phyloP scores from a whole-genome alignment of 805 yeast species.

The Starmerella stigmatis region DNA sequence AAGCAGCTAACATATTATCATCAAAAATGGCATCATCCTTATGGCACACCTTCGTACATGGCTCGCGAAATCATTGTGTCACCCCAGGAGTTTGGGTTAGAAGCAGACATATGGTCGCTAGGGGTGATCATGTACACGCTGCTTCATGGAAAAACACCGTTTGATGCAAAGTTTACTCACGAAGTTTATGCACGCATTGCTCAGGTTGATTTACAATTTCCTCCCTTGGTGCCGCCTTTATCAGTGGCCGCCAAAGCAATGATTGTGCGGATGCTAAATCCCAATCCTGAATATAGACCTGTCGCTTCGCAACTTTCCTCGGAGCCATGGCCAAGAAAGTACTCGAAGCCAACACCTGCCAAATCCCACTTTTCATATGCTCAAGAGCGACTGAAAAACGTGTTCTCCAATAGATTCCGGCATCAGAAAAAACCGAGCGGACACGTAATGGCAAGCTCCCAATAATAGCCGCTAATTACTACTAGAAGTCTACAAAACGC shows the following conservation, averaged over 20 bases:
- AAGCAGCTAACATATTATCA: slow-evolving; percentile 62
- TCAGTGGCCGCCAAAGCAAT: slow-evolving; percentile 60
- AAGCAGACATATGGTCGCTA: slow-evolving; percentile 96
- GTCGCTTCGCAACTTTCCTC: slow-evolving; percentile 49
- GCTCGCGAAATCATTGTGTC: slow-evolving; percentile 87
- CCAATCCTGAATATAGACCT: slow-evolving; percentile 73
- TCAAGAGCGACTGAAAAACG: too few species aligned
- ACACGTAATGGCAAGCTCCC: too few species aligned
- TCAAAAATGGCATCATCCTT: slow-evolving; percentile 75
- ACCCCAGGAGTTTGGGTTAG: slow-evolving; percentile 67
- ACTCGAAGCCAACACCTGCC: neutral
- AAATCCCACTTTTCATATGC: too few species aligned
- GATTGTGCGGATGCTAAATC: slow-evolving; percentile 50
- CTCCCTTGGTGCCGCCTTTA: slow-evolving; percentile 43
- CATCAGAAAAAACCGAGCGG: too few species aligned
- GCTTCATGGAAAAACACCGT: slow-evolving; percentile 86
- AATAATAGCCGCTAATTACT: too few species aligned
- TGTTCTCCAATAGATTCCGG: too few species aligned
- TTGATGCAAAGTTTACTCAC: slow-evolving; percentile 85
- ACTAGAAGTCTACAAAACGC: too few species aligned
- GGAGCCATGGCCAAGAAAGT: neutral
- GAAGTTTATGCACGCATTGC: slow-evolving; percentile 82
- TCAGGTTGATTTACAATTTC: slow-evolving; percentile 66
- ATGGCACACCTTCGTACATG: slow-evolving; percentile 96
- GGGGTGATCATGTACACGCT: slow-evolving; percentile 92